phyloP scores from a whole-genome alignment of 345 rosid species.

The Kernera saxatilis region DNA sequence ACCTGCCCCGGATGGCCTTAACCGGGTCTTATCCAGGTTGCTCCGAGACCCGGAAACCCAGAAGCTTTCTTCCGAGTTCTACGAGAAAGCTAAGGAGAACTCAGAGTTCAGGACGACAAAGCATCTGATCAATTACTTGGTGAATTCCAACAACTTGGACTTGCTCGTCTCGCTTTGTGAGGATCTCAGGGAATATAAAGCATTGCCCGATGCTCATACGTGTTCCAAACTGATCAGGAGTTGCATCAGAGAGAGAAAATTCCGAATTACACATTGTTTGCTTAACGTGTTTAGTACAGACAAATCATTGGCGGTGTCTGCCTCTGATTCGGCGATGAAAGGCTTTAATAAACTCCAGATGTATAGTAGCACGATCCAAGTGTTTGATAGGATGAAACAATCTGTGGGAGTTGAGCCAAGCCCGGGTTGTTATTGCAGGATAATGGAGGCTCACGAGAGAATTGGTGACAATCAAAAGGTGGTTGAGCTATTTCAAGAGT shows the following conservation, averaged over 20 bases:
- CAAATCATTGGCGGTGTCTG: conserved; percentile 35
- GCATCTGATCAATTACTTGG: conserved; percentile 56
- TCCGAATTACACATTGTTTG: conserved; percentile 42
- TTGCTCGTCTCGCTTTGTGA: conserved; percentile 40
- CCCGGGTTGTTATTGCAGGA: conserved; percentile 50
- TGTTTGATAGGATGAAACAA: conserved; percentile 45
- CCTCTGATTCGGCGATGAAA: conserved; percentile 63
- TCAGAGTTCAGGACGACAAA: conserved; percentile 45
- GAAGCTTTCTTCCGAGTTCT: conserved; percentile 44
- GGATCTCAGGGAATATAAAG: conserved; percentile 48
- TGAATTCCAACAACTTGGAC: conserved; percentile 56
- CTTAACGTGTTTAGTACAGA: conserved; percentile 45
- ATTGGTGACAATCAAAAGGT: conserved; percentile 46
- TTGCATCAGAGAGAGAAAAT: conserved; percentile 54
- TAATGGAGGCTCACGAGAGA: conserved; percentile 64
- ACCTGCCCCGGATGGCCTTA: conserved; percentile 34
- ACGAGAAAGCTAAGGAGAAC: conserved; percentile 52
- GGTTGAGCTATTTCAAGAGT: conserved; percentile 55
- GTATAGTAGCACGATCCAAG: conserved; percentile 56
- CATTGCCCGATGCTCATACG: conserved; percentile 52
- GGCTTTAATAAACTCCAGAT: conserved; percentile 78
- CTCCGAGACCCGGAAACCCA: conserved; percentile 41
- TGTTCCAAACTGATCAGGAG: conserved; percentile 50
- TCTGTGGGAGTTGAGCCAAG: conserved; percentile 38
- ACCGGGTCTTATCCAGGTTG: conserved; percentile 39